Evolutionary conservation across 2,329 filamentous ascomycete genomes (phyloP).

Genomic region (Pseudonectria foliicola): DNA sequence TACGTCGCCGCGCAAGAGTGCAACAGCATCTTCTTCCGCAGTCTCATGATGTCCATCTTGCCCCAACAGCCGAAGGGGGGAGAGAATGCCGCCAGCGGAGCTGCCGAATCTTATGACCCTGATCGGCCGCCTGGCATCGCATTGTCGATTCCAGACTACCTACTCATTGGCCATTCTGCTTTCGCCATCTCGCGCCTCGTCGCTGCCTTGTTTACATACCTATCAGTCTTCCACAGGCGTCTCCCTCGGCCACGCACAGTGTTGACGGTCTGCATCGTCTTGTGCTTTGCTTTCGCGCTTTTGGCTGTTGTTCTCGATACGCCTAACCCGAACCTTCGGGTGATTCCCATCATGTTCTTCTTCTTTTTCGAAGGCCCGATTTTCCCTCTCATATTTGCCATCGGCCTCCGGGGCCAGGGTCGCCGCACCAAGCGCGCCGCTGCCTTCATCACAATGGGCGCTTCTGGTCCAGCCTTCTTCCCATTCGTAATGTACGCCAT

Average conservation of each 20-base stretch:
- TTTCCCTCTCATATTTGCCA: conserved; percentile 74
- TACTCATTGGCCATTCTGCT: conserved; percentile 63
- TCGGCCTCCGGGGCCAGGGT: conserved; percentile 73
- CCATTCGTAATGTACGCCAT: conserved; percentile 69
- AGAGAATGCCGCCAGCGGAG: conserved; percentile 14
- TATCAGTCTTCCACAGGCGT: conserved; percentile 39
- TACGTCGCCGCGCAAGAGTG: conserved; percentile 71
- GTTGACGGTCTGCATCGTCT: conserved; percentile 52
- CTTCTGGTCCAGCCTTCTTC: conserved; percentile 65
- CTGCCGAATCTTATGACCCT: conserved; percentile 23
- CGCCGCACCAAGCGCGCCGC: conserved; percentile 73
- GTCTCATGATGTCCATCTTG: conserved; percentile 38
- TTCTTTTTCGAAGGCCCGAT: conserved; percentile 78
- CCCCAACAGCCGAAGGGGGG: conserved; percentile 20
- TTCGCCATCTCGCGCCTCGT: conserved; percentile 71
- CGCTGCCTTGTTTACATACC: conserved; percentile 56
- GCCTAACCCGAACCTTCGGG: conserved; percentile 40
- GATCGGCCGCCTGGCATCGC: conserved; percentile 38
- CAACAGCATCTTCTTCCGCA: conserved; percentile 53
- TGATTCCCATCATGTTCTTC: conserved; percentile 59
- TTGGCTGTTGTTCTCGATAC: conserved; percentile 40
- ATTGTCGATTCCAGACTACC: conserved; percentile 55
- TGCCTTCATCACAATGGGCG: conserved; percentile 70
- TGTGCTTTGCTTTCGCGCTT: conserved; percentile 52
- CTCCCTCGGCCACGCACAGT: conserved; percentile 63